Evolutionary conservation across 371 early-diverging fungal species (phyloP).

Genomic region (Syncephalastrum monosporum): DNA sequence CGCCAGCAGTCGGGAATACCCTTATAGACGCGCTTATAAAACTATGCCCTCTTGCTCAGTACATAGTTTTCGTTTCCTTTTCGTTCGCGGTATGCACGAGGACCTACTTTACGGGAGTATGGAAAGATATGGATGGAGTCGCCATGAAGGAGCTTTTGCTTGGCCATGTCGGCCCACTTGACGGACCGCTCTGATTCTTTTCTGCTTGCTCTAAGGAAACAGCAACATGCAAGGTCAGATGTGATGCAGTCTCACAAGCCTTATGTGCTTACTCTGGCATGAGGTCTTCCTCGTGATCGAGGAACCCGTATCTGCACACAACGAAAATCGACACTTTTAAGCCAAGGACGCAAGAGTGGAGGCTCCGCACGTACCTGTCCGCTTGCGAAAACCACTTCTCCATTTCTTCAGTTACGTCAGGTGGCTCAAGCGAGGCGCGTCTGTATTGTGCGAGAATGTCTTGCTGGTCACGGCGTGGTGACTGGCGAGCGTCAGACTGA

Average conservation of each 20-base stretch:
- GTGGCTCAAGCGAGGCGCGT: slow-evolving; percentile 9
- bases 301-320: slow-evolving; percentile 44
- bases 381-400: slow-evolving; percentile 50
- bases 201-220: slow-evolving; percentile 19
- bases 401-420: slow-evolving; percentile 44
- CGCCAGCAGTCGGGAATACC: slow-evolving; percentile 71
- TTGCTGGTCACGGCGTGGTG: background rate
- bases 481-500: background rate
- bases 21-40: slow-evolving; percentile 55
- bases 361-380: slow-evolving; percentile 33
- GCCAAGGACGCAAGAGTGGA: background rate
- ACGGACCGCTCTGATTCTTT: slow-evolving; percentile 43
- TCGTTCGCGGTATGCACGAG: too few species aligned
- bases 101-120: slow-evolving; percentile 37
- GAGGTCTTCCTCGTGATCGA: slow-evolving; percentile 20
- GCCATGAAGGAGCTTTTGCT: slow-evolving; percentile 23
- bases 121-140: slow-evolving; percentile 44
- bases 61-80: too few species aligned
- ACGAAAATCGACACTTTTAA: background rate
- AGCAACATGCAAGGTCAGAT: background rate
- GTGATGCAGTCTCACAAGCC: background rate
- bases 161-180: slow-evolving; percentile 64
- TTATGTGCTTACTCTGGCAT: slow-evolving; percentile 14
- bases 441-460: slow-evolving; percentile 16
- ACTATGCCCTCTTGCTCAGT: slow-evolving; percentile 19